Conservation (phyloP, 1,139 yeast species). For the Sugiyamaella sp. region DNA sequence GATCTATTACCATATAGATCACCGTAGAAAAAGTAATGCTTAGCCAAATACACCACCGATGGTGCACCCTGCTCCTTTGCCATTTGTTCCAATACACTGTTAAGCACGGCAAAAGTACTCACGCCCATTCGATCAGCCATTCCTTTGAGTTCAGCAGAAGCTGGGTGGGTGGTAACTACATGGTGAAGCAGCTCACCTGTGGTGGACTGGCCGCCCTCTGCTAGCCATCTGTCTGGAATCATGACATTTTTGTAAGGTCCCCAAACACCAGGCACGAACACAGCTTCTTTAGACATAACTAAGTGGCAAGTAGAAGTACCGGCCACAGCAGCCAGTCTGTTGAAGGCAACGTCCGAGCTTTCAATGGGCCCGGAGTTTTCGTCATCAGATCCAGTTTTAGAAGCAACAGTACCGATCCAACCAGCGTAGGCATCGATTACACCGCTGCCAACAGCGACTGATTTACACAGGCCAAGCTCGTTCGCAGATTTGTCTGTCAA, state of each 20-base stretch:
- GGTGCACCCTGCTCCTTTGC: conserved; percentile 59
- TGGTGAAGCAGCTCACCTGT: conserved; percentile 94
- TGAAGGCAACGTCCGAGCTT: conserved; percentile 54
- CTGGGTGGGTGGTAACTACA: conserved; percentile 89
- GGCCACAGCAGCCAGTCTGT: conserved; percentile 95
- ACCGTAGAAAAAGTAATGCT: conserved; percentile 88
- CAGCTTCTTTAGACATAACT: conserved; percentile 80
- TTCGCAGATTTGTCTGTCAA: conserved; percentile 70
- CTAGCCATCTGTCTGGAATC: conserved; percentile 88
- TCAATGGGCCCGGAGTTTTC: conserved; percentile 41
- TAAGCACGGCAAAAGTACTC: conserved; percentile 81
- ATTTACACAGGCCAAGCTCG: conserved; percentile 77
- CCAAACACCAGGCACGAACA: conserved; percentile 97
- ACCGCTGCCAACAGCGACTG: conserved; percentile 88
- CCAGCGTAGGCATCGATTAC: conserved; percentile 98
- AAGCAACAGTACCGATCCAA: conserved; percentile 98
- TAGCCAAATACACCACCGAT: conserved; percentile 78
- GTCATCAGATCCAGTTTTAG: conserved; percentile 55
- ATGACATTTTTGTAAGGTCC: conserved; percentile 95
- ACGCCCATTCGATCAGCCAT: conserved; percentile 63
- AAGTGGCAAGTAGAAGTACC: conserved; percentile 98
- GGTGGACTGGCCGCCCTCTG: conserved; percentile 99
- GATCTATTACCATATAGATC: conserved; percentile 97
- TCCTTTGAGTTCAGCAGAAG: conserved; percentile 68
- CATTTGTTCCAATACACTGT: conserved; percentile 69